Evolutionary conservation across 2,329 filamentous ascomycete species (phyloP), one percentile per base, ranked within the genome.

Genomic region (Phyllosticta citribraziliensis): DNA sequence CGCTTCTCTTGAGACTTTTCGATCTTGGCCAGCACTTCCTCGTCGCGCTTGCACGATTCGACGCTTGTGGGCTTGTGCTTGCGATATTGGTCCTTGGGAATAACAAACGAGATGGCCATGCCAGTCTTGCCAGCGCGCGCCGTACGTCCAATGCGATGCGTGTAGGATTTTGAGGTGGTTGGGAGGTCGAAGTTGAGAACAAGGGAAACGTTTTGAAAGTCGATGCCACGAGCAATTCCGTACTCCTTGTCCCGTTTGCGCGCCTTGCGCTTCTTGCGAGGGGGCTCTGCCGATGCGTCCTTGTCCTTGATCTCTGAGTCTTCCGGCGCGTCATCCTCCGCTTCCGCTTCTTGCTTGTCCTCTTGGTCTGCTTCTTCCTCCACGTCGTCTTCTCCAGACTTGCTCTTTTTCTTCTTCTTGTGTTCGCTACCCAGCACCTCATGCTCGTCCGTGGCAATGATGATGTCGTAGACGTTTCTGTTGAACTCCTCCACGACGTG

Each of bases 401-500:
- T 67, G 58, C 66, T 66, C 59, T 66, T 66, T 60, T 70, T 70
- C 54, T 66, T 66, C 62, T 70, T 73, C 20, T 64, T 63, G 20
- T 80, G 79, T 58, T 87, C 84, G 20, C 84, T 82, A 12, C 88
- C 91, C 11, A 96, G 74, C 11, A 95, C 84, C 70, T 96, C 91
- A 65, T 89, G 88, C 71, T 96, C 92, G 68, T 99, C 94, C 0
- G 91, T 92, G 0, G 94, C 94, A 68, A 99, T 96, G 66, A 99
- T 92, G 64, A 97, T 97, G 68, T 99, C 93, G 80, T 99, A 99
- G 6, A 97, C 86, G 58, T 90, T 89, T 75, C 89, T 89, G 78
- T 97, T 99, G 77, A 99, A 99, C 73, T 97, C 91, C 68, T 97
- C 89, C 2, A 99, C 93, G 1, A 96, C 91, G 71, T 99, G 93